These are phyloP conservation scores for Boletus fagicola DNA, from an alignment of 768 basidiomycete genomes.

Conservation along the genomic window DNA sequence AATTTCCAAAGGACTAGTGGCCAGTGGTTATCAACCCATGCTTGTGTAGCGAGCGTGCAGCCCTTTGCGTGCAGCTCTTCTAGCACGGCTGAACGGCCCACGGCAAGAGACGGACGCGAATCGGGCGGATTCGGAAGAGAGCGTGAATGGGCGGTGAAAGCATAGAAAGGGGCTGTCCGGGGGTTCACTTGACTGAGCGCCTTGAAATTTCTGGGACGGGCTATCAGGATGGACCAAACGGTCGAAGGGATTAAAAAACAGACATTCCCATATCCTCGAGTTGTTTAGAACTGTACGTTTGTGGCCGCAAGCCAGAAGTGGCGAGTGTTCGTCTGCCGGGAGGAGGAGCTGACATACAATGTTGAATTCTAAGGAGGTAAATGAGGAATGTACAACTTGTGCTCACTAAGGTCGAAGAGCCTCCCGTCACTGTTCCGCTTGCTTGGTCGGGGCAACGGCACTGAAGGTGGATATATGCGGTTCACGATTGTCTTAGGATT, in stretches of 20 bases:
- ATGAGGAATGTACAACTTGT: background rate
- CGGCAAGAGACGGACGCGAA: constrained; percentile 22
- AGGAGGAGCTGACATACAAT: constrained; percentile 28
- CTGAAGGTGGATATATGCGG: constrained; percentile 28
- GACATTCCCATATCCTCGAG: constrained; percentile 55
- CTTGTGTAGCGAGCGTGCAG: constrained; percentile 64
- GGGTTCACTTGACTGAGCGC: constrained; percentile 58
- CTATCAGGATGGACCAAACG: constrained; percentile 3
- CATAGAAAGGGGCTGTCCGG: constrained; percentile 54
- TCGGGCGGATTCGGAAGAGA: constrained; percentile 23
- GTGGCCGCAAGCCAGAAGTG: constrained; percentile 52
- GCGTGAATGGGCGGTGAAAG: constrained; percentile 48
- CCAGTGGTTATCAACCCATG: constrained; percentile 96
- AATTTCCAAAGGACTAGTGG: constrained; percentile 90
- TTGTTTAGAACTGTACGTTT: constrained; percentile 41
- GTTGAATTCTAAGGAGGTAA: background rate
- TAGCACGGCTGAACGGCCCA: constrained; percentile 57
- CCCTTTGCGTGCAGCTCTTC: constrained; percentile 53
- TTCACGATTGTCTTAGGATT: background rate
- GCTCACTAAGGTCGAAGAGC: constrained; percentile 47
- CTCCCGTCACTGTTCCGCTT: constrained; percentile 9
- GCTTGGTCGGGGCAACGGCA: constrained; percentile 3
- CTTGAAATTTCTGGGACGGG: constrained; percentile 41
- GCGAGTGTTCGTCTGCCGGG: constrained; percentile 44
- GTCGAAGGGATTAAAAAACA: constrained; percentile 18